phyloP scores from a whole-genome alignment of 1,284 basidiomycete species.

The Dichomitus squalens region DNA sequence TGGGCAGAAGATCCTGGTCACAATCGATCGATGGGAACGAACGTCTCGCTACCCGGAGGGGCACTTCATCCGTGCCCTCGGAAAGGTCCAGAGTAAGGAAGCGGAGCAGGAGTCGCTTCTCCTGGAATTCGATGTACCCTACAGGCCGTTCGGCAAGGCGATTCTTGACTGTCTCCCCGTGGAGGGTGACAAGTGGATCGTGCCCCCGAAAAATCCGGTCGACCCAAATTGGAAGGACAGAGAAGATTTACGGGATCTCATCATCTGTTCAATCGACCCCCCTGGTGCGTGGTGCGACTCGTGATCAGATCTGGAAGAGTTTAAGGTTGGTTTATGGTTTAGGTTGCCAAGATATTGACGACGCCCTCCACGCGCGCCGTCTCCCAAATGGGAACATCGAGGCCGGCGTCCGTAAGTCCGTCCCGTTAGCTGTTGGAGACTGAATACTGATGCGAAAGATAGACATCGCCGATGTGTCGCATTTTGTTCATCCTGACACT shows the following conservation, averaged over 20 bases:
- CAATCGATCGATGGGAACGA: constrained; percentile 90
- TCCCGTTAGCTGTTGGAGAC: background rate
- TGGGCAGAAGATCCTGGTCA: constrained; percentile 94
- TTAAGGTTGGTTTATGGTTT: constrained; percentile 1
- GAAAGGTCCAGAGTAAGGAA: constrained; percentile 91
- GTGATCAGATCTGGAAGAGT: background rate
- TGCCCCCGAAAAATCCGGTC: constrained; percentile 73
- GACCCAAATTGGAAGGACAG: constrained; percentile 80
- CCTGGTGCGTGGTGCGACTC: constrained; percentile 57
- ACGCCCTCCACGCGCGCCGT: constrained; percentile 92
- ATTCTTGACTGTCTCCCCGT: constrained; percentile 90
- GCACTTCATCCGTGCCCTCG: constrained; percentile 94
- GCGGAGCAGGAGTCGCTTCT: constrained; percentile 95
- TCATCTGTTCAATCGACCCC: constrained; percentile 97
- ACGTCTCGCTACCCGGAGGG: constrained; percentile 95
- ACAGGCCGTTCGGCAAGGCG: constrained; percentile 94
- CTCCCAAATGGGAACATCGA: constrained; percentile 96
- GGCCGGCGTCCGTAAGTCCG: constrained; percentile 91
- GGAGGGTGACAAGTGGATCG: constrained; percentile 93
- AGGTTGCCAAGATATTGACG: constrained; percentile 99
- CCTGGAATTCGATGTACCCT: constrained; percentile 96
- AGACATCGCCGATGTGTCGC: constrained; percentile 99
- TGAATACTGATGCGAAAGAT: constrained; percentile 9
- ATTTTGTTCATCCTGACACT: constrained; percentile 93
- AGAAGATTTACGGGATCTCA: constrained; percentile 85